Base-by-base conservation (phyloP, 768 basidiomycete genomes). In the Hemileccinum impolitum region DNA sequence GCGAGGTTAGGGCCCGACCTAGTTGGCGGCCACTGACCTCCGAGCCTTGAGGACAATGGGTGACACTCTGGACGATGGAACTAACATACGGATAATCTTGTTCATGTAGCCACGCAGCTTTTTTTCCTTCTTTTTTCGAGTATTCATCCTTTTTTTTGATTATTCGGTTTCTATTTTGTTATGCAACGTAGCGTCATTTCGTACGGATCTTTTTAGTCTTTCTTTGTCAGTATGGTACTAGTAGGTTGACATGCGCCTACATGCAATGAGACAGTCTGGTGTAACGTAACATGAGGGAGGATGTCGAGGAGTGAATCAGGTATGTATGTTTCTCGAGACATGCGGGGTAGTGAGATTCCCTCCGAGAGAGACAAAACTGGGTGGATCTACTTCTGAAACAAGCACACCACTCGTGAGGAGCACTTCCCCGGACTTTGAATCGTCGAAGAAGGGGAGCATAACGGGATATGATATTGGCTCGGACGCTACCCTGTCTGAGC, bases 111-210 rank as follows among this genome's bases (percentile, higher is more conserved):
- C 23, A 51, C 50, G 48, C 57, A 58, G 53, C 41, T 47, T 39
- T 54, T 47, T 32, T 23, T 35, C 18, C 46, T 52, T 47, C 41
- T 37, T 35, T 18, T 25, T 40, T 40, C 19, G n/a, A 21, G 15
- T 31, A 32, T n/a, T n/a, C n/a, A n/a, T 31, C 17, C 13, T 42
- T 36, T 53, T 52, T 37, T 45, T 53, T 63, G 59, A 68, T 62
- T 54, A 62, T 55, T 65, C 59, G 47, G 55, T 61, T 68, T 67
- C 60, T 66, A 66, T 64, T 50, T 59, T 59, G 51, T 65, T 64
- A 60, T 63, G 55, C 62, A 48, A 26, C 48, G 14, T 60, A 53
- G 45, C 6, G 19, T 54, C 46, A 52, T 39, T 38, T 54, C 50
- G 31, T 66, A 59, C 52, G 40, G 39, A 51, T 53, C 26, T 36